Base-by-base conservation (phyloP, 164 flowering plant genomes). In the Stephania cephalantha region DNA sequence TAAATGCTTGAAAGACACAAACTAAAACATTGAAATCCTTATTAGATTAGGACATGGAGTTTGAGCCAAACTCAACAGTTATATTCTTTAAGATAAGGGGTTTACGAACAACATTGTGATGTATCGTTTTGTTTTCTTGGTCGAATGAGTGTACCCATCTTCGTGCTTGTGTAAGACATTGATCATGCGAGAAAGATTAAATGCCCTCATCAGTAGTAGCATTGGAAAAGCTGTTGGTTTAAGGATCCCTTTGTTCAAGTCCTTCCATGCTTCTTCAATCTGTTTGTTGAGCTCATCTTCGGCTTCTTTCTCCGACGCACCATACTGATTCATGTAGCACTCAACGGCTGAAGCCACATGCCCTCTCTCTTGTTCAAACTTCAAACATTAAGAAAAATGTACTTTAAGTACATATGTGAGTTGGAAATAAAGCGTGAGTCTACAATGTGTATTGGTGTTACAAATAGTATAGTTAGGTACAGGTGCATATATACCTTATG, bases 191-290 rank as follows among this genome's bases (percentile, higher is more conserved):
- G 85, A 25, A 6, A 82, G 73, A 67, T 88, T 85, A 25, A 87
- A 69, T 44, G 81, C 12, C 1, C 75, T 61, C n/a, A 10, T 48
- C 0, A 86, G 79, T 1, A 87, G 25, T 6, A 68, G 77, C 74
- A 35, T 71, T 0, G 85, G 79, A 0, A 79, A 7, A 8, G 75
- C 5, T n/a, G 30, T 29, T 9, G 63, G 66, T 9, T 25, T 31
- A 4, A 86, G 58, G 42, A 55, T 76, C n/a, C 72, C 89, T 35
- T 80, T 64, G 45, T 87, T 88, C 9, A 87, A 69, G 55, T 85
- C 88, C 71, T 85, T 88, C 93, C 93, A 89, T 9, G 83, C 82
- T 69, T 72, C 50, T 1, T 6, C n/a, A 0, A 83, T 61, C 46
- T 55, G 74, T 66, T 81, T 74, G 0, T 31, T 29, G 5, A 86